Evolutionary conservation across 2,329 filamentous ascomycete species (phyloP).

Genomic region (Botrytis medusae): DNA sequence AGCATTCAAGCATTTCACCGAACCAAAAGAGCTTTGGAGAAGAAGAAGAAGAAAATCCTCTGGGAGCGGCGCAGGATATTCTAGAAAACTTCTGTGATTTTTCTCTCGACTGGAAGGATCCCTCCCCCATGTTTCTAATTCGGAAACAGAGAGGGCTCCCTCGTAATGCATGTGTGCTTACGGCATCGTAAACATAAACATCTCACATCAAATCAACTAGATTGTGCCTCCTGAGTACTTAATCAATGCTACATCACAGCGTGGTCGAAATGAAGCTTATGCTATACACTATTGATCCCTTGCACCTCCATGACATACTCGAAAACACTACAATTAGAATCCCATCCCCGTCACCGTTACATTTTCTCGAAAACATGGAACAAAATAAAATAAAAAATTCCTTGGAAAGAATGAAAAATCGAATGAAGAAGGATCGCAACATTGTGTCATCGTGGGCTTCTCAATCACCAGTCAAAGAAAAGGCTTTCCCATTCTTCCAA

Average conservation of each 20-base stretch:
- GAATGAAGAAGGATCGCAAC: conserved; percentile 6
- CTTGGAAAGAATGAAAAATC: neutral
- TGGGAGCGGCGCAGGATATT: conserved; percentile 17
- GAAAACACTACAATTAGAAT: conserved; percentile 1
- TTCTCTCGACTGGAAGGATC: neutral
- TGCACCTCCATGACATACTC: neutral
- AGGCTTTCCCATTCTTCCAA: neutral
- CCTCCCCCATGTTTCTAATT: conserved; percentile 19
- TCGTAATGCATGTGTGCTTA: conserved; percentile 11
- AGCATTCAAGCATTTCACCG: conserved; percentile 3
- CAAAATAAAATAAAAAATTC: neutral
- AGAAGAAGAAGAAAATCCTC: neutral
- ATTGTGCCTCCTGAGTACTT: conserved; percentile 16
- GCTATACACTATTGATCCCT: conserved; percentile 19
- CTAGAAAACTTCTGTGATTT: conserved; percentile 4
- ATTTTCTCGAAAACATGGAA: neutral
- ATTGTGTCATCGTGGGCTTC: conserved; percentile 17
- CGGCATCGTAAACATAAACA: conserved; percentile 4
- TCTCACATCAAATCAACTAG: conserved; percentile 17
- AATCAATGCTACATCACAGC: conserved; percentile 14
- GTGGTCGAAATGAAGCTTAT: conserved; percentile 20
- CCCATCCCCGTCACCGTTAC: conserved; percentile 1
- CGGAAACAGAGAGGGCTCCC: neutral
- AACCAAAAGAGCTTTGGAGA: neutral
- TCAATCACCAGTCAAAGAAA: conserved; percentile 5